Evolutionary conservation across 2,329 filamentous ascomycete genomes (phyloP).

Genomic region (Colletotrichum scovillei): DNA sequence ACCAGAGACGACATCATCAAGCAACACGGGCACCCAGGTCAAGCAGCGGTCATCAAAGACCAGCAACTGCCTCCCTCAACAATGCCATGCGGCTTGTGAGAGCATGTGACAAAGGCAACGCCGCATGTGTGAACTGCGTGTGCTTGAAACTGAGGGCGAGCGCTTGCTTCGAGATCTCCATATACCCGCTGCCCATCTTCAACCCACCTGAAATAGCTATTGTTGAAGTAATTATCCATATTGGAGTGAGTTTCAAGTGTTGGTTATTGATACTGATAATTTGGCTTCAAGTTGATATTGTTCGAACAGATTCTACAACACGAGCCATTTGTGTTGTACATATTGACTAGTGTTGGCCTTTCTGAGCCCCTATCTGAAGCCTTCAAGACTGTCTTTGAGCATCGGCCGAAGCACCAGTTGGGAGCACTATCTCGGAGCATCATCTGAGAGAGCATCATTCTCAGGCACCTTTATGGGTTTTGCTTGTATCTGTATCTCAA

Average conservation of each 20-base stretch:
- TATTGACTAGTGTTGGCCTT: background rate
- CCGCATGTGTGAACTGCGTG: background rate
- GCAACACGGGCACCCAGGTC: background rate
- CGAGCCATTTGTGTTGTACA: background rate
- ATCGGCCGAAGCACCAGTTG: background rate
- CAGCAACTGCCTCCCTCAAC: conserved; percentile 1
- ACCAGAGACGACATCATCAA: conserved; percentile 4
- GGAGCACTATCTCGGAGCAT: background rate
- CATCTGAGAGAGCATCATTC: too few relatives aligned
- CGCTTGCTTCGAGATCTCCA: background rate
- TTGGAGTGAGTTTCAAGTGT: too few relatives aligned
- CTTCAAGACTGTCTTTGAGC: background rate
- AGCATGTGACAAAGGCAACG: conserved; percentile 7
- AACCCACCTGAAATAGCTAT: background rate
- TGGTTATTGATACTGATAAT: background rate
- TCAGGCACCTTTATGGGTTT: too few relatives aligned
- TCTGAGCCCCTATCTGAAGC: background rate
- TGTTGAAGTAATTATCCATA: background rate
- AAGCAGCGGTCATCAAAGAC: conserved; percentile 1
- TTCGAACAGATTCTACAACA: background rate
- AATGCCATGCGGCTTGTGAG: conserved; percentile 13
- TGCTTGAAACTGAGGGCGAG: background rate
- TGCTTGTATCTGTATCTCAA: too few relatives aligned
- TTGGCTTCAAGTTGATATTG: background rate
- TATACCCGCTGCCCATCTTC: background rate